Evolutionary conservation across 2,329 filamentous ascomycete species (phyloP).

Genomic region (Xylaria sp.): DNA sequence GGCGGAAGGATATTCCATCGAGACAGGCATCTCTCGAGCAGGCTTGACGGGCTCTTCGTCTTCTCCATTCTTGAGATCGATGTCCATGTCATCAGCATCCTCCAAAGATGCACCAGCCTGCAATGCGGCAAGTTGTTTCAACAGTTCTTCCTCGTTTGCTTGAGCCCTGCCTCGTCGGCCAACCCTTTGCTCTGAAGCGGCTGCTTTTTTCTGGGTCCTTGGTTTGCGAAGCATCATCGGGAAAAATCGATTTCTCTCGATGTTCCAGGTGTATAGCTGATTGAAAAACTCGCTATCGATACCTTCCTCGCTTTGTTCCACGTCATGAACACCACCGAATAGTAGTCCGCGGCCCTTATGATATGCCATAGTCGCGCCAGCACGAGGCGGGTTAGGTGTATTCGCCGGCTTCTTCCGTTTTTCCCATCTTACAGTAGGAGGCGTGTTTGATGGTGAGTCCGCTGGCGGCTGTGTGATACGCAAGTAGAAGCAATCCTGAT

Average conservation of each 20-base stretch:
- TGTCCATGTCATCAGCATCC: conserved; percentile 50
- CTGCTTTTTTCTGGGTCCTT: conserved; percentile 68
- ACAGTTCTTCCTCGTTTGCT: conserved; percentile 88
- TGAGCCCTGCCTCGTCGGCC: conserved; percentile 75
- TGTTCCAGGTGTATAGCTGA: conserved; percentile 87
- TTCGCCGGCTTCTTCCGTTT: conserved; percentile 91
- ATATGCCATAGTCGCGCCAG: conserved; percentile 90
- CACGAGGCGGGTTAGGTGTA: conserved; percentile 79
- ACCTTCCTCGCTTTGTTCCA: conserved; percentile 88
- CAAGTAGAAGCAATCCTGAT: conserved; percentile 94
- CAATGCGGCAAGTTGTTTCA: conserved; percentile 84
- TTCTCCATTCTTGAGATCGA: conserved; percentile 55
- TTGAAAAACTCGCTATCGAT: conserved; percentile 99
- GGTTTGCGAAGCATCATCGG: conserved; percentile 78
- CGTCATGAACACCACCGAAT: conserved; percentile 94
- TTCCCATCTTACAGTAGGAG: conserved; percentile 86
- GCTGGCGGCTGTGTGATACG: conserved; percentile 74
- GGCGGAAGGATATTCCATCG: conserved; percentile 84
- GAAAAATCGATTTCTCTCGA: conserved; percentile 95
- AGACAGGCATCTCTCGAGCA: conserved; percentile 66
- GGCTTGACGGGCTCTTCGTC: conserved; percentile 63
- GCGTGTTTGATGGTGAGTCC: conserved; percentile 68
- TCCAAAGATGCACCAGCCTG: conserved; percentile 74
- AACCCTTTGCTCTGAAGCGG: conserved; percentile 60
- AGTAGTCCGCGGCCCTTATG: conserved; percentile 92